Evolutionary conservation across 129 eudicot genomes (phyloP).

Genomic region (Arctium minus): DNA sequence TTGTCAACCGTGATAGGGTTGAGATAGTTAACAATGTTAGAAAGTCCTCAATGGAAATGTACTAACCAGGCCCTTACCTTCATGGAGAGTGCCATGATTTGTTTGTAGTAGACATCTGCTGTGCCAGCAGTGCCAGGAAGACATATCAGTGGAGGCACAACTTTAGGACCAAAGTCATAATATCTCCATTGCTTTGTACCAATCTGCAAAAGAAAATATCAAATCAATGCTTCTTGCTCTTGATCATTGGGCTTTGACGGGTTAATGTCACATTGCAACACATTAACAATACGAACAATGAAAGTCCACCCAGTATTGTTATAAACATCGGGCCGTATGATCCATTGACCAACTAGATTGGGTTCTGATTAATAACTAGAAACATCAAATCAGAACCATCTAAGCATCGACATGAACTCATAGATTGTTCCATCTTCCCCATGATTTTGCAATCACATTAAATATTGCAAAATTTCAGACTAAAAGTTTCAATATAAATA

Average conservation of each 20-base stretch:
- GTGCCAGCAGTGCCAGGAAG: constrained; percentile 91
- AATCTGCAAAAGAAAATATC: constrained; percentile 38
- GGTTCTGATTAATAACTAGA: background rate
- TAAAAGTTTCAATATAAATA: constrained; percentile 1
- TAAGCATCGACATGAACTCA: background rate
- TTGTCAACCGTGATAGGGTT: background rate
- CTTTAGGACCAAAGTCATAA: constrained; percentile 95
- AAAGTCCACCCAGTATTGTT: background rate
- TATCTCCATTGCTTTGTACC: constrained; percentile 96
- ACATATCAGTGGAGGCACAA: constrained; percentile 90
- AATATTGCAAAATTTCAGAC: background rate
- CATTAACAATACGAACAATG: background rate
- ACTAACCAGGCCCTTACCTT: constrained; percentile 44
- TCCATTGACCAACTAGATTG: background rate
- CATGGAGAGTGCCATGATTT: constrained; percentile 86
- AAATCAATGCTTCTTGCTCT: background rate
- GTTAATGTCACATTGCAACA: background rate
- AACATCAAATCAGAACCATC: background rate
- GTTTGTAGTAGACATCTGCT: constrained; percentile 98
- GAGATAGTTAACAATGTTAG: background rate
- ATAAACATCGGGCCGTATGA: background rate
- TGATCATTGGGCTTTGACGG: background rate
- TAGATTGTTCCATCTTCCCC: background rate
- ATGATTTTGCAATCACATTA: background rate
- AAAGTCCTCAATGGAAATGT: background rate